Evolutionary conservation across 805 yeast species (phyloP).

Genomic region (Saccharomyces eubayanus): DNA sequence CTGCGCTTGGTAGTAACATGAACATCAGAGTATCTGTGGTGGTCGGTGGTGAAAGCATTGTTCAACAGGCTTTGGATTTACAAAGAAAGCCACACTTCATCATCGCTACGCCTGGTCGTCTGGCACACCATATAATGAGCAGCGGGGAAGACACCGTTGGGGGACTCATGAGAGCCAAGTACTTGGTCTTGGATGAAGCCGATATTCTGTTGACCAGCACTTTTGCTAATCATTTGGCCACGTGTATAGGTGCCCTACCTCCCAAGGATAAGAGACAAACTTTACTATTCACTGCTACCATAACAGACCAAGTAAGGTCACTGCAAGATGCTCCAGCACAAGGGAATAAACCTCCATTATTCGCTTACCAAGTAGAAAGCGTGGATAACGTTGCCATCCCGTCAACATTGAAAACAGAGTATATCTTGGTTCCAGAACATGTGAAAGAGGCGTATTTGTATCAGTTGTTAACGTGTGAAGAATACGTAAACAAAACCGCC

Average conservation of each 20-base stretch:
- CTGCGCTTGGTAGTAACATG: conserved; percentile 85
- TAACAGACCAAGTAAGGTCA: conserved; percentile 83
- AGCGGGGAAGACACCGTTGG: conserved; percentile 83
- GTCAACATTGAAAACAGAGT: conserved; percentile 52
- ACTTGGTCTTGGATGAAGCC: conserved; percentile 89
- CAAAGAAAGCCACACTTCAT: conserved; percentile 87
- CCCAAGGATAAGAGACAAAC: conserved; percentile 72
- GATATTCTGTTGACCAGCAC: conserved; percentile 81
- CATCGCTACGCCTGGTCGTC: conserved; percentile 93
- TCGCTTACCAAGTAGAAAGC: conserved; percentile 66
- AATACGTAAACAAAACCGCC: conserved; percentile 57
- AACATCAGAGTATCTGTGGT: conserved; percentile 74
- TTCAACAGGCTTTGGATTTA: conserved; percentile 75
- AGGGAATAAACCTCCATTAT: conserved; percentile 46
- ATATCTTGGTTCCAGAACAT: conserved; percentile 72
- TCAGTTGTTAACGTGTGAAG: conserved; percentile 53
- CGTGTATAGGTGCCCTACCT: conserved; percentile 68
- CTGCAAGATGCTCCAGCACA: conserved; percentile 57
- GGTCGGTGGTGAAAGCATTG: conserved; percentile 93
- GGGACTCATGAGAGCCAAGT: conserved; percentile 72
- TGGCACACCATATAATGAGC: conserved; percentile 82
- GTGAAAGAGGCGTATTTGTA: conserved; percentile 86
- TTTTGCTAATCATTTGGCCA: conserved; percentile 68
- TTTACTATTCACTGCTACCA: conserved; percentile 87
- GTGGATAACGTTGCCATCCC: conserved; percentile 78